phyloP scores from a whole-genome alignment of 2,329 filamentous ascomycete genomes.

The Cladosporium sp. region DNA sequence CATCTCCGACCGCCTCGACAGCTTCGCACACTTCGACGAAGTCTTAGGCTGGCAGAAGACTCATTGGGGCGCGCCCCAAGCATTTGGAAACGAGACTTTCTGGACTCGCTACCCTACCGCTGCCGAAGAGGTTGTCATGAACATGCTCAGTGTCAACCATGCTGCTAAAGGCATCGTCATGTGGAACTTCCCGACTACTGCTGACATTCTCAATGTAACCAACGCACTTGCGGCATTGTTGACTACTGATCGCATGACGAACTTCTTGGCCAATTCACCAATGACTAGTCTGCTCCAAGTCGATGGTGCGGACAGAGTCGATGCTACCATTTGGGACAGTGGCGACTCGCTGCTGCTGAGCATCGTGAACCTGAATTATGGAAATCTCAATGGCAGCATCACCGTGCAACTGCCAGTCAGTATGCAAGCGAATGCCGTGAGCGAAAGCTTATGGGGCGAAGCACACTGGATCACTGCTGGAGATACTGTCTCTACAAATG shows the following conservation, averaged over 20 bases:
- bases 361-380: slow-evolving; percentile 43
- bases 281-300: slow-evolving; percentile 31
- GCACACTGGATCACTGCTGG: slow-evolving; percentile 22
- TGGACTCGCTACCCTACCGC: slow-evolving; percentile 51
- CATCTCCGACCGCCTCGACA: slow-evolving; percentile 50
- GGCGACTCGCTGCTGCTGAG: slow-evolving; percentile 43
- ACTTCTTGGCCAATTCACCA: slow-evolving; percentile 41
- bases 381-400: slow-evolving; percentile 22
- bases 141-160: slow-evolving; percentile 50
- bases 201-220: slow-evolving; percentile 41
- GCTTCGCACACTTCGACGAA: slow-evolving; percentile 43
- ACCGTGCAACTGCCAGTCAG: slow-evolving; percentile 26
- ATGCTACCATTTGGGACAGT: slow-evolving; percentile 47
- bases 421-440: not conserved
- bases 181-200: slow-evolving; percentile 52
- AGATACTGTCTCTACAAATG: not conserved
- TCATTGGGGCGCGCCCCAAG: slow-evolving; percentile 54
- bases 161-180: slow-evolving; percentile 52
- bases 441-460: slow-evolving; percentile 26
- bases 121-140: slow-evolving; percentile 51
- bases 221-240: slow-evolving; percentile 44
- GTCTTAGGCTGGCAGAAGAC: slow-evolving; percentile 47
- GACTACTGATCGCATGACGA: slow-evolving; percentile 35
- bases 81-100: slow-evolving; percentile 51
- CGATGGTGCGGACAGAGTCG: slow-evolving; percentile 34